Conservation (phyloP, 2,329 filamentous ascomycete genomes). For the Cadophora sp. region DNA sequence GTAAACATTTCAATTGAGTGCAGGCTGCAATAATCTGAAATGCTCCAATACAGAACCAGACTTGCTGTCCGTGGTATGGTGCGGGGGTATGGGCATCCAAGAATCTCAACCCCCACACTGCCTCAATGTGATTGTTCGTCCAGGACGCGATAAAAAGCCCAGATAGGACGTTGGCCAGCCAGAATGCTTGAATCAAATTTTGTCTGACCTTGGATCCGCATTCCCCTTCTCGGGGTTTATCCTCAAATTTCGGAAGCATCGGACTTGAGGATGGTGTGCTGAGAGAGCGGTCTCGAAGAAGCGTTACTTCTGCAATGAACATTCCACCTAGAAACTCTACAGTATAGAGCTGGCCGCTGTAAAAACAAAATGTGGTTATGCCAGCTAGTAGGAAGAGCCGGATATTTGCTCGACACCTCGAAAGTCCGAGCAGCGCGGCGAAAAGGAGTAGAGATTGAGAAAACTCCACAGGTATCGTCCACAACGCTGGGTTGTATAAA, state of each 20-base stretch:
- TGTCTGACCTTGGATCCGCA: constrained; percentile 19
- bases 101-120: constrained; percentile 35
- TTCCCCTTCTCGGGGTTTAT: constrained; percentile 12
- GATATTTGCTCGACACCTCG: constrained; percentile 35
- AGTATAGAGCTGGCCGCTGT: constrained; percentile 35
- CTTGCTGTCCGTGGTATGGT: constrained; percentile 39
- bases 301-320: constrained; percentile 52
- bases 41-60: constrained; percentile 42
- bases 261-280: constrained; percentile 34
- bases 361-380: constrained; percentile 40
- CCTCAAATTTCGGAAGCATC: constrained; percentile 33
- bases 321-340: constrained; percentile 55
- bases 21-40: constrained; percentile 41
- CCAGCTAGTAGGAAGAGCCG: constrained; percentile 36
- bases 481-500: constrained; percentile 41
- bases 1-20: constrained; percentile 47
- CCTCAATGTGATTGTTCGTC: constrained; percentile 39
- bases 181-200: constrained; percentile 35
- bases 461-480: constrained; percentile 44
- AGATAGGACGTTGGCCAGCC: constrained; percentile 36
- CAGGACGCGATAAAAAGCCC: constrained; percentile 43
- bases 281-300: constrained; percentile 44
- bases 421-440: constrained; percentile 37
- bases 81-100: constrained; percentile 37
- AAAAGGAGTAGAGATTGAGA: constrained; percentile 43